Base-by-base conservation (phyloP, 768 basidiomycete genomes). In the Porphyrellus cyaneotinctus region DNA sequence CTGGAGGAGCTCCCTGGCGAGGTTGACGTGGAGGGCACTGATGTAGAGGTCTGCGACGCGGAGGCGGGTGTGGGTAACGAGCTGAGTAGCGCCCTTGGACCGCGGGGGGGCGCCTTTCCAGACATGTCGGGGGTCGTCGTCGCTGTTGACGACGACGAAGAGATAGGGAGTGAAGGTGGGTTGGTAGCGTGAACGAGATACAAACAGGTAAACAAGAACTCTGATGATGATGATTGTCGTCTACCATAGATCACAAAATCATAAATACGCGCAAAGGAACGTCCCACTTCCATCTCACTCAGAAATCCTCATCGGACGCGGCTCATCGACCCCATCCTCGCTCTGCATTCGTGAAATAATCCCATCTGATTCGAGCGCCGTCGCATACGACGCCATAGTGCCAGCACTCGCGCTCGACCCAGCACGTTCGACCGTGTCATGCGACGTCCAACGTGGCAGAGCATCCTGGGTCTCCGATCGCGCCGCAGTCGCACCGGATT, bases 81-180 rank as follows among this genome's bases (percentile, higher is more conserved):
- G 53, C 79, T 80, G 56, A 82, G 63, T 54, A 90, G 74, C 41
- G 87, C 87, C 54, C 87, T 74, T 42, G 87, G 87, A 51, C 87
- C 87, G 59, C 76, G 79, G 58, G 87, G 87, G 61, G 87, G 87
- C 47, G 80, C 83, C 74, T 85, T 88, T 65, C 87, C 85, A 70
- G 87, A 87, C 87, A 89, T 58, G 35, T 37, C 38, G 11, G 20
- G 38, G 26, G 55, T 53, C 47, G 62, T 51, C 62, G 64, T 45
- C 64, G 64, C 45, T 45, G 59, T 48, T 51, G 56, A 62, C 58
- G 64, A 58, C 60, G 64, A 66, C 60, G 64, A 57, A 56, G 17
- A 58, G 47, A 55, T n/a, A 12, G 35, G 17, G 20, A 33, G 35
- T n/a, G 33, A 32, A 24, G 39, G 23, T 17, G 31, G 49, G 49